phyloP scores from a whole-genome alignment of 176 grass and related monocot species.

The Phoenix roebelenii region DNA sequence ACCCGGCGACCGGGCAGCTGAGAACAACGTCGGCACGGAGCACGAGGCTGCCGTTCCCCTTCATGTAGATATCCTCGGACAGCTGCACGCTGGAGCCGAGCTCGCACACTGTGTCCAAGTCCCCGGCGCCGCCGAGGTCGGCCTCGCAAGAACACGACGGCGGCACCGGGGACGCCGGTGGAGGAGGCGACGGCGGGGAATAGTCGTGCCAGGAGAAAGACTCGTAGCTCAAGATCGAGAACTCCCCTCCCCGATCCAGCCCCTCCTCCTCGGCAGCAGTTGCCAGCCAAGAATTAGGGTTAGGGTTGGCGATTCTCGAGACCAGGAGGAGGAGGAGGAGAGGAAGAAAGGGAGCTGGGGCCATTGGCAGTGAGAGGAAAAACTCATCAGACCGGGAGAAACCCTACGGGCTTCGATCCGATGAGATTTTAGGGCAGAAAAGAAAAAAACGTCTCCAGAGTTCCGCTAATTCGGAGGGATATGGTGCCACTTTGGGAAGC shows the following conservation, averaged over 20 bases:
- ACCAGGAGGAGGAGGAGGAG: conserved; percentile 28
- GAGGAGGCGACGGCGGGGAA: conserved; percentile 76
- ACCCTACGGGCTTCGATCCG: neutral
- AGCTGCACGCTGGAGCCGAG: conserved; percentile 53
- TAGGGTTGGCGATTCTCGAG: conserved; percentile 19
- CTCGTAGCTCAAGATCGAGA: conserved; percentile 60
- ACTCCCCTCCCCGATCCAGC: conserved; percentile 40
- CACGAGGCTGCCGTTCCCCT: conserved; percentile 72
- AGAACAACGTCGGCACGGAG: conserved; percentile 47
- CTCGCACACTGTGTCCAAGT: conserved; percentile 71
- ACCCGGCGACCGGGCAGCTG: conserved; percentile 59
- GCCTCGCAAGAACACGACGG: conserved; percentile 54
- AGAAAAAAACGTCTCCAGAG: neutral
- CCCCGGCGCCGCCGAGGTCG: conserved; percentile 68
- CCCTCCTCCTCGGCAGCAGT: neutral
- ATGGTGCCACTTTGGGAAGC: no score
- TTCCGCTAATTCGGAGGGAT: neutral
- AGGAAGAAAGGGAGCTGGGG: conserved; percentile 22
- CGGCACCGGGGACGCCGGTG: conserved; percentile 42
- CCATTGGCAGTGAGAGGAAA: conserved; percentile 39
- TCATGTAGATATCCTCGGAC: conserved; percentile 43
- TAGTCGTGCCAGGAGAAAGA: conserved; percentile 74
- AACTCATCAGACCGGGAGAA: conserved; percentile 59
- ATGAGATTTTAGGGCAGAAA: neutral
- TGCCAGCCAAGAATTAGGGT: conserved; percentile 11